Base-by-base conservation (phyloP, 768 basidiomycete species). In the Xerocomellus intermedius region DNA sequence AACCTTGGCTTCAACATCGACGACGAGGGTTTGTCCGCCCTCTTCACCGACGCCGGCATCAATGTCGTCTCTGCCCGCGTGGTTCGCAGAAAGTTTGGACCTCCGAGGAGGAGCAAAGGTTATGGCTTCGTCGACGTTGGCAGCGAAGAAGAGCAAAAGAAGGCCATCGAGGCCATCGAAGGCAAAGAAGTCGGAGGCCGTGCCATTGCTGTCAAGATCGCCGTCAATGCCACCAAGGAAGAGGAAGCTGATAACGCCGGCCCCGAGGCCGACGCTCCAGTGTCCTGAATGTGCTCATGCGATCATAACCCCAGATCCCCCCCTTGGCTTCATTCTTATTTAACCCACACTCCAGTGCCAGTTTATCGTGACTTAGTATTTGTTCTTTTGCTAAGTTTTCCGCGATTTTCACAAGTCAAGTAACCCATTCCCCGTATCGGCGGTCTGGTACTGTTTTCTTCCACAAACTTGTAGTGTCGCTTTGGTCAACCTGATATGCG, bases 81-180 rank as follows among this genome's bases (percentile, higher is more conserved):
- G 60, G 92, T 98, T 64, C 85, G 86, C 69, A 82, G 87, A 67
- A 84, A 86, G 65, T 92, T 83, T 81, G 92, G 91, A 4, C 82
- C 83, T 41, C 87, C 88, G 67, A 83, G 88, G 71, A 89, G 85
- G 74, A 92, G 89, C 81, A 96, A 96, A 75, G 96, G 96, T 53
- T 98, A 95, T 73, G 96, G 94, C 49, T 99, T 99, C 68, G 96
- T 99, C 68, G 95, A 98, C 64, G 92, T 97, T 59, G 92, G 89
- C 57, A 77, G 77, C 62, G 87, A 94, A 73, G 89, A 85, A 64
- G 86, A 94, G 74, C 96, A 99, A 78, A 73, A 86, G 71, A 93
- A 94, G 77, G 96, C 94, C 50, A 88, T 99, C 59, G 84, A 84
- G 53, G 83, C 84, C 61, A 81, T 94, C 58, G 81, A 94, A 64